These are phyloP conservation scores for Byssochlamys sp. DNA, from an alignment of 2,329 filamentous ascomycete species.

Conservation along the genomic window DNA sequence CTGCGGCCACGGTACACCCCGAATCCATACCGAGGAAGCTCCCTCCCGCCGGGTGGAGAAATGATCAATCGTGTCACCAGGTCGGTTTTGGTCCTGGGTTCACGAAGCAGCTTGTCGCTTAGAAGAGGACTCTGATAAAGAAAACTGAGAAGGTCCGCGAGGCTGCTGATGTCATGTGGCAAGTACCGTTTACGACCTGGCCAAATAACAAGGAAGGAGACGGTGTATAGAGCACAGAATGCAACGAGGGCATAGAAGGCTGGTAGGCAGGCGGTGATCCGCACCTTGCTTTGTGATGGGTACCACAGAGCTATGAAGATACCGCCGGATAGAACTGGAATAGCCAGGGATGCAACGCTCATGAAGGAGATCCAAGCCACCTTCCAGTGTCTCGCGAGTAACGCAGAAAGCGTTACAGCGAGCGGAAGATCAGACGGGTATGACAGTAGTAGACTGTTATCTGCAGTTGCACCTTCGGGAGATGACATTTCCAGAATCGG, in stretches of 20 bases:
- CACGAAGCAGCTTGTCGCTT: constrained; percentile 62
- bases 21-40: constrained; percentile 44
- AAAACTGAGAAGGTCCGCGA: constrained; percentile 71
- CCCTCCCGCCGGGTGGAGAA: constrained; percentile 32
- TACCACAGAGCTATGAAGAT: constrained; percentile 56
- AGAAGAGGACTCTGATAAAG: constrained; percentile 63
- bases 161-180: constrained; percentile 61
- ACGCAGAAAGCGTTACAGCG: constrained; percentile 43
- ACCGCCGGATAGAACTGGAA: constrained; percentile 52
- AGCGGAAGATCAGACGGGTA: constrained; percentile 48
- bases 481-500: constrained; percentile 48
- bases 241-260: constrained; percentile 65
- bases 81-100: constrained; percentile 56
- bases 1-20: constrained; percentile 50
- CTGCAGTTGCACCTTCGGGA: constrained; percentile 44
- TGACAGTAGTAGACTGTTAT: constrained; percentile 47
- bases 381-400: constrained; percentile 48
- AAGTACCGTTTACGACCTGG: constrained; percentile 55
- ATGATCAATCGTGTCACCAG: constrained; percentile 59
- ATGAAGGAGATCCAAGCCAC: constrained; percentile 48
- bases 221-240: constrained; percentile 59
- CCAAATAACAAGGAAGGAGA: constrained; percentile 53
- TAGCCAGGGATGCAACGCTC: constrained; percentile 41
- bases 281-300: constrained; percentile 32
- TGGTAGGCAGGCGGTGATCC: constrained; percentile 63